Evolutionary conservation across 257 asterid genomes (phyloP).

Genomic region (Sherardia arvensis): DNA sequence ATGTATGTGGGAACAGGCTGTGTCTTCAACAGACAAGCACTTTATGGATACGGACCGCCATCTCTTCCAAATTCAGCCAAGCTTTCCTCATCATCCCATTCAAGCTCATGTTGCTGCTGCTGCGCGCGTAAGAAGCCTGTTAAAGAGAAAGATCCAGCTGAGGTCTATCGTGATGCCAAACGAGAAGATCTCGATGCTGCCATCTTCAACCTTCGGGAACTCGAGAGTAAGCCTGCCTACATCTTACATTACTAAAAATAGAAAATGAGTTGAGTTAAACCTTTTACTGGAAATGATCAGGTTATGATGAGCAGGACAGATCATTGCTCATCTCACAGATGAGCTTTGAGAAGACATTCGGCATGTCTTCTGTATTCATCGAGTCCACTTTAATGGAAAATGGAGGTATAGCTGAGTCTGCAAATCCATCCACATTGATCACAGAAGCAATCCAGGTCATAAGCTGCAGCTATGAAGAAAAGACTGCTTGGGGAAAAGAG

Average conservation of each 20-base stretch:
- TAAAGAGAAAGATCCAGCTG: slow-evolving; percentile 67
- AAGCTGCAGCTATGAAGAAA: slow-evolving; percentile 94
- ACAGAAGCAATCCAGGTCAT: slow-evolving; percentile 96
- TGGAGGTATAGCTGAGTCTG: slow-evolving; percentile 76
- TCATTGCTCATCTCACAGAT: slow-evolving; percentile 85
- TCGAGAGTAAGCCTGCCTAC: slow-evolving; percentile 58
- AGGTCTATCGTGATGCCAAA: slow-evolving; percentile 77
- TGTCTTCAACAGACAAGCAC: slow-evolving; percentile 91
- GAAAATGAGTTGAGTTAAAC: slow-evolving; percentile 4
- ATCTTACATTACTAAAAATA: neutral
- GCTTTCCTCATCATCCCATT: slow-evolving; percentile 65
- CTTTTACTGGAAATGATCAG: slow-evolving; percentile 22
- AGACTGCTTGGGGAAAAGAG: slow-evolving; percentile 99
- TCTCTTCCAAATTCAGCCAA: slow-evolving; percentile 40
- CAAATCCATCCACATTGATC: slow-evolving; percentile 70
- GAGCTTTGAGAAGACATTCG: slow-evolving; percentile 98
- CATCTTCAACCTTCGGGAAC: slow-evolving; percentile 85
- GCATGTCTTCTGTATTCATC: slow-evolving; percentile 73
- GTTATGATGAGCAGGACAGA: slow-evolving; percentile 84
- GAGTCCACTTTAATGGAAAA: slow-evolving; percentile 93
- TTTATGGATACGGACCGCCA: slow-evolving; percentile 89
- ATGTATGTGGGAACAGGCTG: slow-evolving; percentile 95
- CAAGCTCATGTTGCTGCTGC: slow-evolving; percentile 61
- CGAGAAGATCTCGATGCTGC: slow-evolving; percentile 94
- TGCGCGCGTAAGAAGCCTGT: slow-evolving; percentile 58